phyloP scores from a whole-genome alignment of 768 basidiomycete species.

The Austroboletus festivus region DNA sequence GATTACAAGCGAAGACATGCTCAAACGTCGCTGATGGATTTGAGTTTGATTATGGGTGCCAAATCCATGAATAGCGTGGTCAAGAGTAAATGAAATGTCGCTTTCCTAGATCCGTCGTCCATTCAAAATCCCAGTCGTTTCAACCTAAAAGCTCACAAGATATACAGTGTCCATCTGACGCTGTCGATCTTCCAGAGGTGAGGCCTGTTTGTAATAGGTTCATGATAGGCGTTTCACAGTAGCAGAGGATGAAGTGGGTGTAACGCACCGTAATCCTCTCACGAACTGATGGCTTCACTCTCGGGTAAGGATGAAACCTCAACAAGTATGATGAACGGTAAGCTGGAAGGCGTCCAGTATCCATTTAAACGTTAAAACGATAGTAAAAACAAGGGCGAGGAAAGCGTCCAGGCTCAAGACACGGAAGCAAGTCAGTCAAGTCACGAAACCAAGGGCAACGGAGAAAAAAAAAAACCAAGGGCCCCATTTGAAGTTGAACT shows the following conservation, averaged over 20 bases:
- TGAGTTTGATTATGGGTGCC: not conserved
- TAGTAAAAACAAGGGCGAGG: not conserved
- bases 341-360: constrained; percentile 14
- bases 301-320: constrained; percentile 30
- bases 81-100: not conserved
- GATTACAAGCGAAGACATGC: constrained; percentile 19
- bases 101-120: constrained; percentile 10
- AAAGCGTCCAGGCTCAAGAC: not conserved
- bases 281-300: constrained; percentile 17
- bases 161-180: not conserved
- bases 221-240: constrained; percentile 9
- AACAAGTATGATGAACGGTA: constrained; percentile 30
- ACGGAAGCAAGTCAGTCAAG: not conserved
- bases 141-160: constrained; percentile 5
- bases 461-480: constrained; percentile 1
- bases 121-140: not conserved
- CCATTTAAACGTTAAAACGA: constrained; percentile 17
- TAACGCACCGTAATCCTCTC: constrained; percentile 25
- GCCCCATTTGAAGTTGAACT: constrained; percentile 17
- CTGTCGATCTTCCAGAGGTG: not conserved
- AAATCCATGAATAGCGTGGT: constrained; percentile 7
- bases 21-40: constrained; percentile 11
- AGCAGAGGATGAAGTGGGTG: constrained; percentile 1
- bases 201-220: constrained; percentile 9
- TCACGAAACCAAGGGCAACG: not conserved